Evolutionary conservation across 1,284 basidiomycete species (phyloP).

Genomic region (Malassezia arunalokei): DNA sequence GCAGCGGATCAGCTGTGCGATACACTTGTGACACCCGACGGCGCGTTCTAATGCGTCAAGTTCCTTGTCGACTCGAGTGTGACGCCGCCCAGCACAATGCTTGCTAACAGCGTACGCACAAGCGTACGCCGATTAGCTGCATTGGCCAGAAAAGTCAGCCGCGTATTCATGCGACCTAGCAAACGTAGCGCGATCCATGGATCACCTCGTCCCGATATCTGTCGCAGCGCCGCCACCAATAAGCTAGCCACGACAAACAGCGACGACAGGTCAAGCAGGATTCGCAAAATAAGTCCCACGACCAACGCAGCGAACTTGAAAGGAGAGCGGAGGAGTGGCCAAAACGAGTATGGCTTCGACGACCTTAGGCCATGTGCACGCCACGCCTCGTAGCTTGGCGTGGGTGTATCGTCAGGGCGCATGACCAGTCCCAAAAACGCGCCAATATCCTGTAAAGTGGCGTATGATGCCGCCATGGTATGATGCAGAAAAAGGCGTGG

Average conservation of each 20-base stretch:
- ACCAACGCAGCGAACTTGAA: slow-evolving; percentile 6
- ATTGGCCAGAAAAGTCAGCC: not conserved
- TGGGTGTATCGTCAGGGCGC: slow-evolving; percentile 4
- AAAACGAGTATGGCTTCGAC: not conserved
- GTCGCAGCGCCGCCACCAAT: slow-evolving; percentile 17
- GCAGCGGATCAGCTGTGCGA: slow-evolving; percentile 5
- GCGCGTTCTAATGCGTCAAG: not conserved
- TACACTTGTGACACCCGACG: slow-evolving; percentile 1
- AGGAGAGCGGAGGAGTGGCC: slow-evolving; percentile 10
- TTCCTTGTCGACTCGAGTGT: slow-evolving; percentile 5
- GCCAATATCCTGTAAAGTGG: slow-evolving; percentile 23
- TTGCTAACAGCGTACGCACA: slow-evolving; percentile 12
- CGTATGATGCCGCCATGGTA: slow-evolving; percentile 3
- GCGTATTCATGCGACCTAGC: slow-evolving; percentile 7
- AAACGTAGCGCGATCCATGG: slow-evolving; percentile 21
- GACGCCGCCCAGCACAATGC: slow-evolving; percentile 9
- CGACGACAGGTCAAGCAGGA: slow-evolving; percentile 24
- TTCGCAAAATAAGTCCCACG: slow-evolving; percentile 17
- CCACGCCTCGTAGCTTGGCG: slow-evolving; percentile 16
- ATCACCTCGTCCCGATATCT: slow-evolving; percentile 23
- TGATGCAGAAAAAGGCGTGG: not conserved
- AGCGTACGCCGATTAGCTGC: slow-evolving; percentile 11
- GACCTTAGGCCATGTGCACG: not conserved
- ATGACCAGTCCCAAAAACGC: slow-evolving; percentile 17
- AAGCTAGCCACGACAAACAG: slow-evolving; percentile 17